Conservation (phyloP, 108 stramenopile species). For the Skeletonema potamos region DNA sequence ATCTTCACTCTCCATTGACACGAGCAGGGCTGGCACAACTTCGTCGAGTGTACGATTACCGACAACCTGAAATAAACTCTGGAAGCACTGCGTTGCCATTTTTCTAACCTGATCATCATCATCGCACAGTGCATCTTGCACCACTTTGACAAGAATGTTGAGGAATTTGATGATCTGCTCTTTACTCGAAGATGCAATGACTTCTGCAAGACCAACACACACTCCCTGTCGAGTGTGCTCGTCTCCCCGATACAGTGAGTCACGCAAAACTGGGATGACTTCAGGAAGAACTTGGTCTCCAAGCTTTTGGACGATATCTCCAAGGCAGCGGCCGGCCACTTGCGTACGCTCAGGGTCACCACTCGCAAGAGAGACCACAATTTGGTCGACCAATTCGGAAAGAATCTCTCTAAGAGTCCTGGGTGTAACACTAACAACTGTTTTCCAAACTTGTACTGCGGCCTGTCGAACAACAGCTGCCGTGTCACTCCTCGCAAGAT, state of each 20-base stretch:
- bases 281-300: constrained; percentile 96
- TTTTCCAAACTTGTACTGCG: constrained; percentile 98
- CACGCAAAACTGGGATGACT: constrained; percentile 93
- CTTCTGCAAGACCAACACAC: constrained; percentile 95
- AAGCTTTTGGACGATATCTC: constrained; percentile 96
- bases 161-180: constrained; percentile 92
- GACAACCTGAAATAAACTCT: constrained; percentile 86
- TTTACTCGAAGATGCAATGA: constrained; percentile 87
- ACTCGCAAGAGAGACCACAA: constrained; percentile 85
- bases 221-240: constrained; percentile 86
- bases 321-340: constrained; percentile 93
- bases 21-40: constrained; percentile 92
- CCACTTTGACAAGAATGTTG: constrained; percentile 90
- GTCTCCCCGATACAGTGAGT: constrained; percentile 85
- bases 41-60: constrained; percentile 90
- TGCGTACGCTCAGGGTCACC: constrained; percentile 88
- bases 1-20: constrained; percentile 72
- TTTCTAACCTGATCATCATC: constrained; percentile 74
- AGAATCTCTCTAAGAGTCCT: constrained; percentile 94
- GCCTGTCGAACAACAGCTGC: constrained; percentile 88
- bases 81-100: constrained; percentile 95
- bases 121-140: constrained; percentile 95
- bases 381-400: constrained; percentile 80
- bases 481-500: constrained; percentile 92
- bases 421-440: constrained; percentile 94